A percentile compares a stretch with the other conserved stretches of the same genome.
These are phyloP conservation scores for Phtheirospermum japonicum DNA, from an alignment of 257 asterid genomes.

Conservation along the genomic window DNA sequence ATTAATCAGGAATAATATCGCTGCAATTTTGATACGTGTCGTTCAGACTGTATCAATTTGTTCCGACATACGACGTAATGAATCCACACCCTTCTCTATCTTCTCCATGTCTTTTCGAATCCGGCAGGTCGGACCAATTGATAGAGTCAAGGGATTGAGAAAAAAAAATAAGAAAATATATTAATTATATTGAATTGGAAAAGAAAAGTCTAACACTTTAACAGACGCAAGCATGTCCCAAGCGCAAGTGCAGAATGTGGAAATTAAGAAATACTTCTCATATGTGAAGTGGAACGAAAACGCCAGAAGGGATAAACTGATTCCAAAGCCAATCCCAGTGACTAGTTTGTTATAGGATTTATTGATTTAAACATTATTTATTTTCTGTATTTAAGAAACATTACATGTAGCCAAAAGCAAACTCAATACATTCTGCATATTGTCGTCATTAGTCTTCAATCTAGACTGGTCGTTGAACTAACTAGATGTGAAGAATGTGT, in stretches of 20 bases:
- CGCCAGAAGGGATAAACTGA: background rate
- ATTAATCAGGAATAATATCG: no score
- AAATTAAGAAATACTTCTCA: background rate
- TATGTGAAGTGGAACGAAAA: background rate
- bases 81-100: no score
- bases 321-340: background rate
- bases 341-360: background rate
- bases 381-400: background rate
- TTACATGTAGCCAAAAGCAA: background rate
- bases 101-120: no score
- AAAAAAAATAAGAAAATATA: no score
- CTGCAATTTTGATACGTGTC: no score
- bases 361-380: background rate
- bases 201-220: no score
- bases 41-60: no score
- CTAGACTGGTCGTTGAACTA: background rate
- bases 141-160: no score
- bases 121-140: no score
- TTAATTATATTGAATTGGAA: slow-evolving; percentile 13
- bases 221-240: no score
- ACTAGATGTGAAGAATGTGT: no score
- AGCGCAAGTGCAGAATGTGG: slow-evolving; percentile 11
- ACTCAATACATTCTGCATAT: background rate
- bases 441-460: background rate
- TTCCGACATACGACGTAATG: no score